A percentile compares a stretch with the other conserved stretches of the same genome.
Conservation (phyloP, 208 protist species). For the Trypanosomatidae sp. region DNA sequence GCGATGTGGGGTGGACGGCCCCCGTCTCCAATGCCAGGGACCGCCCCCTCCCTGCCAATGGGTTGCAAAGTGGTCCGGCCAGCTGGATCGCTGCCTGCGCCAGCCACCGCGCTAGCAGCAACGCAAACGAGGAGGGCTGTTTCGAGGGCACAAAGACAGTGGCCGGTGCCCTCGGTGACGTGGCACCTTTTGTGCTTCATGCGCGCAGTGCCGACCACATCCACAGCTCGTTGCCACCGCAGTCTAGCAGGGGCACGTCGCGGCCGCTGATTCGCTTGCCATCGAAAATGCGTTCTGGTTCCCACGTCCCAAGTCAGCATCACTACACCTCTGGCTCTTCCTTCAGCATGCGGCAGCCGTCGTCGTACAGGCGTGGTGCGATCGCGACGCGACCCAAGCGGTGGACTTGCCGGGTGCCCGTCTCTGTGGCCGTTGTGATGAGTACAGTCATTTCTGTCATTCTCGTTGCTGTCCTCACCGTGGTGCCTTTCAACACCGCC, state of each 20-base stretch:
- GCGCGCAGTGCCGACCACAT: neutral
- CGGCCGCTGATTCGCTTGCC: neutral
- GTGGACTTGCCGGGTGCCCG: constrained; percentile 9
- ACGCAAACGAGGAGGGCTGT: constrained; percentile 2
- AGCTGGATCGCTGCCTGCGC: neutral
- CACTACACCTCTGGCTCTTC: neutral
- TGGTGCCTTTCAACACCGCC: constrained; percentile 41
- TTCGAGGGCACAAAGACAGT: neutral
- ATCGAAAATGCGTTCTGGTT: neutral
- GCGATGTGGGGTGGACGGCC: neutral
- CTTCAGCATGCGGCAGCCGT: neutral
- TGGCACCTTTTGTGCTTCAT: neutral
- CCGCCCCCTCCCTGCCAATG: neutral
- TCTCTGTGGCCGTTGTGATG: constrained; percentile 23
- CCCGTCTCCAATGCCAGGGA: neutral
- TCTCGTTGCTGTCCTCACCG: constrained; percentile 34
- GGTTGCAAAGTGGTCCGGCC: neutral
- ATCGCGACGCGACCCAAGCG: neutral
- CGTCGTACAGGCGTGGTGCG: neutral
- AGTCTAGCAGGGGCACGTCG: neutral
- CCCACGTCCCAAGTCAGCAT: neutral
- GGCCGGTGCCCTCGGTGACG: neutral
- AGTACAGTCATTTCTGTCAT: constrained; percentile 32
- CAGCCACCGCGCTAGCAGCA: constrained; percentile 6
- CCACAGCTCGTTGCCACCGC: neutral